phyloP scores from a whole-genome alignment of 169 alveolate genomes.

The Amoebophrya sp. region DNA sequence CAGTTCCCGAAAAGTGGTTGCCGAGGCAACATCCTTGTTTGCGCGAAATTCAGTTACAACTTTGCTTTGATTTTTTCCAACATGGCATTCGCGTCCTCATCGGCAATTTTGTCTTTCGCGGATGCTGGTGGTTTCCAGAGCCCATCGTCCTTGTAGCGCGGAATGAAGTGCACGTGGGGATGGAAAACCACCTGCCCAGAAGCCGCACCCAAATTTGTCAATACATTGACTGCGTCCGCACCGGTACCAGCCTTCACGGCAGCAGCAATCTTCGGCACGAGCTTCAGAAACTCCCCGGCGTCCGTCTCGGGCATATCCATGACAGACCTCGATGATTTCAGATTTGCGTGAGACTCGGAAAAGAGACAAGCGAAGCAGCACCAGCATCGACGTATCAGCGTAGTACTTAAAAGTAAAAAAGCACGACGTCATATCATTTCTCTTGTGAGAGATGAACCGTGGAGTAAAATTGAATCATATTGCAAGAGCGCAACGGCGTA shows the following conservation, averaged over 20 bases:
- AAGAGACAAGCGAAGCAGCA: no score
- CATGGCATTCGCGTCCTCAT: not conserved
- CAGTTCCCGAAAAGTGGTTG: no score
- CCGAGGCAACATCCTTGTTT: no score
- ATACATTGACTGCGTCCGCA: slow-evolving; percentile 15
- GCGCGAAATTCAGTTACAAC: no score
- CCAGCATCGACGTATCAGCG: no score
- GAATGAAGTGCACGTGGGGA: slow-evolving; percentile 27
- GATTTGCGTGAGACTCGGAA: slow-evolving; percentile 20
- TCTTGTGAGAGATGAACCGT: no score
- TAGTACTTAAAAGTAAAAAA: not conserved
- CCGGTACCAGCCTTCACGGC: not conserved
- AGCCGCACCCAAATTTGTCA: not conserved
- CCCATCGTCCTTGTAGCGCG: slow-evolving; percentile 16
- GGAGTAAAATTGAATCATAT: no score
- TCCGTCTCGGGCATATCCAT: not conserved
- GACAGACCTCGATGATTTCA: not conserved
- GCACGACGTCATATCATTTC: not conserved
- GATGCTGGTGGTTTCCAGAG: slow-evolving; percentile 6
- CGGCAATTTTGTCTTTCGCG: slow-evolving; percentile 14
- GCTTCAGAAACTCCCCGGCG: not conserved
- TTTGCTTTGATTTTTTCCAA: no score
- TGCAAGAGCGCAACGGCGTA: no score
- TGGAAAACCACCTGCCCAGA: slow-evolving; percentile 17
- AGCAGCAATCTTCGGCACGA: not conserved